phyloP scores from a whole-genome alignment of 2,329 filamentous ascomycete genomes.

The Diplodia corticola region DNA sequence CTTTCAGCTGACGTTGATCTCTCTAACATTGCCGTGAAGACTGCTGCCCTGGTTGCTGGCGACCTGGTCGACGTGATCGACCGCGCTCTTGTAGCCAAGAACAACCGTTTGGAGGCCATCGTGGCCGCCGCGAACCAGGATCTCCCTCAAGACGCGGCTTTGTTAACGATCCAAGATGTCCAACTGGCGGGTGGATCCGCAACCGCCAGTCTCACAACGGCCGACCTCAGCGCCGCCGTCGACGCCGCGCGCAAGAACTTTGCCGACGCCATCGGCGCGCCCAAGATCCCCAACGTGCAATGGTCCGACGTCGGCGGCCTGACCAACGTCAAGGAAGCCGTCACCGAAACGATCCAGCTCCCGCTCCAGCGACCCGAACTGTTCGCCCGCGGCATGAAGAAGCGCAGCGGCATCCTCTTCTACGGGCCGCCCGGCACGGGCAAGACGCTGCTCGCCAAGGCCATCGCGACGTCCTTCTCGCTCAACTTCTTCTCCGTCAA shows the following conservation, averaged over 20 bases:
- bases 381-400: constrained; percentile 97
- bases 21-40: constrained; percentile 84
- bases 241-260: constrained; percentile 97
- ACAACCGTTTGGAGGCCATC: constrained; percentile 72
- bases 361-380: constrained; percentile 88
- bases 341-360: constrained; percentile 93
- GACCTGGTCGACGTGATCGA: constrained; percentile 94
- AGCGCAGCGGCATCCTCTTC: constrained; percentile 88
- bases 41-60: constrained; percentile 89
- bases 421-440: constrained; percentile 90
- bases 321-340: constrained; percentile 92
- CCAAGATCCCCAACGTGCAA: constrained; percentile 94
- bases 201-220: constrained; percentile 74
- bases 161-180: constrained; percentile 72
- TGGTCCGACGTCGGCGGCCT: constrained; percentile 97
- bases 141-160: constrained; percentile 41
- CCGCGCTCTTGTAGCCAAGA: constrained; percentile 76
- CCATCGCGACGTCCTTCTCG: constrained; percentile 89
- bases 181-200: constrained; percentile 81
- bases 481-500: constrained; percentile 95
- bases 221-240: constrained; percentile 89
- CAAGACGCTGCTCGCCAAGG: constrained; percentile 89
- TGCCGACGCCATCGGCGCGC: constrained; percentile 92
- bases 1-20: constrained; percentile 83
- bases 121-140: constrained; percentile 51